Evolutionary conservation across 2,329 filamentous ascomycete genomes (phyloP).

Genomic region (Colletotrichum aenigma): DNA sequence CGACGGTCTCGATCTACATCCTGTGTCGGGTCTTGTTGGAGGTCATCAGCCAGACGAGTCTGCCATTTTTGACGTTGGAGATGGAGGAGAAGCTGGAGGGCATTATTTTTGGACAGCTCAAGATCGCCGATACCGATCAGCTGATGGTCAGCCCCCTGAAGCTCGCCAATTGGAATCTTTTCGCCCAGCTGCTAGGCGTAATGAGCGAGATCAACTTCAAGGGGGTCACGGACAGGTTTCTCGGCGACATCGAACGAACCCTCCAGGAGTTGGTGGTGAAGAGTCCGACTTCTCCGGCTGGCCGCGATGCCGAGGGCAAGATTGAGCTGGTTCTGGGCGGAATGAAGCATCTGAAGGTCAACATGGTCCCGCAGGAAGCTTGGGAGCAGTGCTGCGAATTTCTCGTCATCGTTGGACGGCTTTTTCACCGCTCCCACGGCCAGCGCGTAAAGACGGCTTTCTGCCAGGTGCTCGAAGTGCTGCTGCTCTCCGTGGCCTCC

Average conservation of each 20-base stretch:
- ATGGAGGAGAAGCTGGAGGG: constrained; percentile 94
- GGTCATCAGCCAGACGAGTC: constrained; percentile 87
- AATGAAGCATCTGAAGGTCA: constrained; percentile 88
- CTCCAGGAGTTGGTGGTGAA: constrained; percentile 79
- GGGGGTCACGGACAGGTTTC: constrained; percentile 81
- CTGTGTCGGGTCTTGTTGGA: constrained; percentile 93
- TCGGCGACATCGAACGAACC: constrained; percentile 78
- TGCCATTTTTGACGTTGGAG: constrained; percentile 82
- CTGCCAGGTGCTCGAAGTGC: constrained; percentile 86
- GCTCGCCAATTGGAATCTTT: constrained; percentile 94
- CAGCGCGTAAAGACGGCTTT: constrained; percentile 92
- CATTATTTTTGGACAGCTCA: constrained; percentile 96
- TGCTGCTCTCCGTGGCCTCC: constrained; percentile 86
- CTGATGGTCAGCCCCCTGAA: constrained; percentile 79
- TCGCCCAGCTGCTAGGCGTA: constrained; percentile 89
- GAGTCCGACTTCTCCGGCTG: constrained; percentile 58
- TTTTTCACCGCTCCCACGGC: constrained; percentile 86
- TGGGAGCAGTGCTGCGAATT: constrained; percentile 93
- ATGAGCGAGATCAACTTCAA: constrained; percentile 94
- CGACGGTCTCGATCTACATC: constrained; percentile 94
- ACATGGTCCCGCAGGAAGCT: constrained; percentile 71
- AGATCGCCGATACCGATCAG: constrained; percentile 84
- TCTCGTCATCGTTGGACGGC: constrained; percentile 77
- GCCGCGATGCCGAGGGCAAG: constrained; percentile 76
- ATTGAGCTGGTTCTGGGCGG: constrained; percentile 87